Conservation (phyloP, 2,329 filamentous ascomycete genomes). For the Fusarium haematococcum region DNA sequence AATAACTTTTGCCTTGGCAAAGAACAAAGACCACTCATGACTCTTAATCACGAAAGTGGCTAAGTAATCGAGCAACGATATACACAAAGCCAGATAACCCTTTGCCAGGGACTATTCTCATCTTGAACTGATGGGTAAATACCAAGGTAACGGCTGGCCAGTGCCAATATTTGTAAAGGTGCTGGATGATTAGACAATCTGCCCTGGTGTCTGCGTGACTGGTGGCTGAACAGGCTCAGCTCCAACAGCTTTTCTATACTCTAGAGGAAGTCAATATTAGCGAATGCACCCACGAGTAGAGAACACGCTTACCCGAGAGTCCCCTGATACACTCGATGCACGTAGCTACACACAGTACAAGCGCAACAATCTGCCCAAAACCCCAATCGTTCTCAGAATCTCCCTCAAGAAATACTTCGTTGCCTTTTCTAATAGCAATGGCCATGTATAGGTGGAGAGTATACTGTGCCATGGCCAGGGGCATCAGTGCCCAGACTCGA, state of each 20-base stretch:
- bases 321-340: neutral
- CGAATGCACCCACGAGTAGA: neutral
- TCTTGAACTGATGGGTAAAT: too few relatives aligned
- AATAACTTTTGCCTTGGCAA: too few relatives aligned
- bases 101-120: too few relatives aligned
- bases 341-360: neutral
- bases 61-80: too few relatives aligned
- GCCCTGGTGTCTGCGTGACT: neutral
- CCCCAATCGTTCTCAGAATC: neutral
- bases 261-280: neutral
- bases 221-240: neutral
- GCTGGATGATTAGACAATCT: neutral
- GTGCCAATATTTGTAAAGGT: neutral
- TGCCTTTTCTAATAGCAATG: neutral
- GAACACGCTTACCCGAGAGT: neutral
- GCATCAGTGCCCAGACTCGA: neutral
- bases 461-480: neutral
- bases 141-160: too few relatives aligned
- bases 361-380: neutral
- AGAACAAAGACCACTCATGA: too few relatives aligned
- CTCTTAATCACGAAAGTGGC: too few relatives aligned
- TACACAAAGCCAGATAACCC: too few relatives aligned
- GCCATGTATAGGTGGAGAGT: neutral
- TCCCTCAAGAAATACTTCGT: neutral
- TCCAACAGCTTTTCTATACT: neutral